Percentiles rank a stretch among this genome's conserved stretches.
Evolutionary conservation across 106 monocot species (phyloP).

Genomic region (Iris macrosiphon): DNA sequence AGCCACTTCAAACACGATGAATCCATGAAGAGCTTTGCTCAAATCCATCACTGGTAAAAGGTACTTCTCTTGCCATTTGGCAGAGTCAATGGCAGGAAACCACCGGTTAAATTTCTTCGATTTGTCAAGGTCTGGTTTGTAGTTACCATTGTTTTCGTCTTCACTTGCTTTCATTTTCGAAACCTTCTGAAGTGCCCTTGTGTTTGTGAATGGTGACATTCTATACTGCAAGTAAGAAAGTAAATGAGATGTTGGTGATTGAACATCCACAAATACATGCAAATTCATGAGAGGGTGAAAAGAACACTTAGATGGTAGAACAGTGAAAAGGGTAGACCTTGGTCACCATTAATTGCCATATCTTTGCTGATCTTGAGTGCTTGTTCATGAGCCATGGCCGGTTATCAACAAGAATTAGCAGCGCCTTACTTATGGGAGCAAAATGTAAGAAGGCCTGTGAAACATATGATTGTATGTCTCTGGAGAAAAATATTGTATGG

Average conservation of each 20-base stretch:
- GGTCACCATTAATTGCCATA: constrained; percentile 60
- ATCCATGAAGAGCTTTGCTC: constrained; percentile 47
- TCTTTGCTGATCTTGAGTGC: constrained; percentile 31
- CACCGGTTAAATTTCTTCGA: constrained; percentile 3
- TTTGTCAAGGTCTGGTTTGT: constrained; percentile 6
- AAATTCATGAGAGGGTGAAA: background rate
- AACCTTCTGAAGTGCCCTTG: constrained; percentile 10
- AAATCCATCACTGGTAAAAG: constrained; percentile 16
- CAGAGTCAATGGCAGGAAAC: constrained; percentile 19
- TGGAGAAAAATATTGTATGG: constrained; percentile 7
- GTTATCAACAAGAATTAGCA: constrained; percentile 64
- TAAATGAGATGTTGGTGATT: background rate
- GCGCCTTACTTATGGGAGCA: constrained; percentile 28
- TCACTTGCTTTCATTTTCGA: constrained; percentile 8
- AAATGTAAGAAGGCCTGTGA: constrained; percentile 52
- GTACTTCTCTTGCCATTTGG: constrained; percentile 22
- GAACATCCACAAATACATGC: no score
- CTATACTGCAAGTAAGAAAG: constrained; percentile 44
- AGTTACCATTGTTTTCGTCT: background rate
- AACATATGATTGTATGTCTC: constrained; percentile 62
- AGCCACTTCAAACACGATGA: constrained; percentile 56
- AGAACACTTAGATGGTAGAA: background rate
- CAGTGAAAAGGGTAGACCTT: constrained; percentile 26
- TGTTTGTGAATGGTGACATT: constrained; percentile 61
- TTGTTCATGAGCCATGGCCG: constrained; percentile 45